Evolutionary conservation across 371 early-diverging fungal genomes (phyloP), one percentile per base, ranked within the genome.

Genomic region (Globomyces sp.): DNA sequence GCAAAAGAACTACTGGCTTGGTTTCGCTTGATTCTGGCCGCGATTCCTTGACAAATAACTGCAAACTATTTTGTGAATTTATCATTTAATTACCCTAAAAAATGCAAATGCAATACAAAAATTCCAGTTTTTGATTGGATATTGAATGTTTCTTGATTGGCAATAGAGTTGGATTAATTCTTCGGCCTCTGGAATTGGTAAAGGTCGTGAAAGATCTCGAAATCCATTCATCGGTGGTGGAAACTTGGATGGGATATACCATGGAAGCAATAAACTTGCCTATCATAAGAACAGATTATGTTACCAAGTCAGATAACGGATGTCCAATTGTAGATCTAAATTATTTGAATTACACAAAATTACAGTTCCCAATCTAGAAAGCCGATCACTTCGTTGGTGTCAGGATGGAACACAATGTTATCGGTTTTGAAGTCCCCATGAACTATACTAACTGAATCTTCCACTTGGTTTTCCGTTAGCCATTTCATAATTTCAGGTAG

Each of bases 381-480:
- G 24, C 93, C 95, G 74, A 94, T 90, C 5, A 96, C 89, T 1
- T 79, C 73, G 24, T 90, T 82, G 41, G 90, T 83, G 4, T 85
- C 86, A 55, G 92, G 89, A 68, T 93, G 91, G 44, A 57, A 65
- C 58, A 86, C 86, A 50, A 92, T 72, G 68, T 91, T 91, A 70
- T 91, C 91, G 57, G 91, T 82, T 83, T 94, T 96, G 75, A 82
- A 96, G 68, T 96, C 96, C 37, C 96, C 96, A 67, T 96, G 95
- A 41, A 92, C 86, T 63, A 96, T 80, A 1, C 91, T 87, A 0
- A 88, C 83, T 65, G 88, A 83, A 77, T 94, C 94, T 2, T 76
- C 60, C 6, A 89, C 84, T 63, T 80, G 77, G 70, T 89, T 85
- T 1, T 70, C 70, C 58, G 74, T 76, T 71, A 95, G 89, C 92